Evolutionary conservation across 1,284 basidiomycete species (phyloP).

Genomic region (Sanguinoderma infundibulare): DNA sequence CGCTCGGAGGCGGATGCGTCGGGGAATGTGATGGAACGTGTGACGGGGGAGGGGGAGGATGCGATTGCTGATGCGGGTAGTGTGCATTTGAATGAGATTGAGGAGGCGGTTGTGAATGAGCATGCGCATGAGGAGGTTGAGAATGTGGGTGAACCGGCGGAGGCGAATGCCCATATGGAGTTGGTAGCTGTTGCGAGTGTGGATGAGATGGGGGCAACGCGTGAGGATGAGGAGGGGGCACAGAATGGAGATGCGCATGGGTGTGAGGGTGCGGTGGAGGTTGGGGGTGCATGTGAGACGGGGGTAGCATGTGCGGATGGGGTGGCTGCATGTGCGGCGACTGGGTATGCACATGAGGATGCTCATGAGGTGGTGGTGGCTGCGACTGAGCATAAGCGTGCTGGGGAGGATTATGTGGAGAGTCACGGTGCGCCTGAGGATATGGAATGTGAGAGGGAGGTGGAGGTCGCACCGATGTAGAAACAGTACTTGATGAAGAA

Average conservation of each 20-base stretch:
- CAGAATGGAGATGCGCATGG: constrained; percentile 7
- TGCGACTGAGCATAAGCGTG: constrained; percentile 11
- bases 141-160: constrained; percentile 1
- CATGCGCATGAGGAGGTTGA: constrained; percentile 10
- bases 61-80: constrained; percentile 9
- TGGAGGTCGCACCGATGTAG: constrained; percentile 14
- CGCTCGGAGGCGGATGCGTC: background rate
- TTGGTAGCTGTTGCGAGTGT: constrained; percentile 8
- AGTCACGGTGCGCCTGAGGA: constrained; percentile 6
- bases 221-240: constrained; percentile 12
- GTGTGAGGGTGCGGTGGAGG: background rate
- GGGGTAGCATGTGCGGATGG: constrained; percentile 6
- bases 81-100: constrained; percentile 4
- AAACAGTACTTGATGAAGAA: constrained; percentile 16
- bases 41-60: background rate
- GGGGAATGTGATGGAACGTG: background rate
- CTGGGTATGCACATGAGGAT: constrained; percentile 9
- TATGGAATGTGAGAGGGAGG: constrained; percentile 3
- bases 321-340: constrained; percentile 12
- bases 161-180: constrained; percentile 12
- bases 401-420: constrained; percentile 11
- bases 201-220: constrained; percentile 8
- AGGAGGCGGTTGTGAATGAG: constrained; percentile 6
- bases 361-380: constrained; percentile 6
- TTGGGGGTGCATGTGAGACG: background rate